These are phyloP conservation scores for rapeseed (Brassica napus) DNA, from an alignment of 345 rosid species.

Conservation along the genomic window DNA sequence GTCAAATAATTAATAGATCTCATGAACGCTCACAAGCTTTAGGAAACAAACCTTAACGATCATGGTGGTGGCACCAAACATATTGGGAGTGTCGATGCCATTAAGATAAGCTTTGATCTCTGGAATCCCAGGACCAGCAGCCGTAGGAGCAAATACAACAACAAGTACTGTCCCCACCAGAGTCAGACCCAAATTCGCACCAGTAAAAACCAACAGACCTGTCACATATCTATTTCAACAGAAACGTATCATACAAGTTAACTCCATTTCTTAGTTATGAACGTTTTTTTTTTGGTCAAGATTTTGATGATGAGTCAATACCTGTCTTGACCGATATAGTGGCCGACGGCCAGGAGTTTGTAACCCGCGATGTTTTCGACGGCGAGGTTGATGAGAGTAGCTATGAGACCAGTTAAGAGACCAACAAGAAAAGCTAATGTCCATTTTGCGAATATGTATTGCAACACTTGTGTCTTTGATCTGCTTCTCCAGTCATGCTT, in stretches of 20 bases:
- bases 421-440: slow-evolving; percentile 81
- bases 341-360: slow-evolving; percentile 79
- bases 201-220: slow-evolving; percentile 57
- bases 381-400: slow-evolving; percentile 83
- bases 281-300: background rate
- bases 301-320: slow-evolving; percentile 21
- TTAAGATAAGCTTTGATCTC: slow-evolving; percentile 97
- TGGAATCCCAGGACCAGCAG: slow-evolving; percentile 97
- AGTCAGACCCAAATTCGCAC: slow-evolving; percentile 65
- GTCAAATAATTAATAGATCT: slow-evolving; percentile 7
- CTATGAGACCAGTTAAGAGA: slow-evolving; percentile 76
- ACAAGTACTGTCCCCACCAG: slow-evolving; percentile 67
- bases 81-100: slow-evolving; percentile 90
- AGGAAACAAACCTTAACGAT: slow-evolving; percentile 71
- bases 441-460: slow-evolving; percentile 83
- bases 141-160: slow-evolving; percentile 86
- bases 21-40: background rate
- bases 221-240: slow-evolving; percentile 54
- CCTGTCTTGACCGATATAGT: slow-evolving; percentile 62
- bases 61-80: slow-evolving; percentile 76
- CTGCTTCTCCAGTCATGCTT: slow-evolving; percentile 97
- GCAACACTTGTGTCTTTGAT: slow-evolving; percentile 77
- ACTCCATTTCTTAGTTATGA: slow-evolving; percentile 15
- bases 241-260: slow-evolving; percentile 28
- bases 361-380: slow-evolving; percentile 96